Evolutionary conservation across 805 yeast species (phyloP).

Genomic region (Lachancea waltii): DNA sequence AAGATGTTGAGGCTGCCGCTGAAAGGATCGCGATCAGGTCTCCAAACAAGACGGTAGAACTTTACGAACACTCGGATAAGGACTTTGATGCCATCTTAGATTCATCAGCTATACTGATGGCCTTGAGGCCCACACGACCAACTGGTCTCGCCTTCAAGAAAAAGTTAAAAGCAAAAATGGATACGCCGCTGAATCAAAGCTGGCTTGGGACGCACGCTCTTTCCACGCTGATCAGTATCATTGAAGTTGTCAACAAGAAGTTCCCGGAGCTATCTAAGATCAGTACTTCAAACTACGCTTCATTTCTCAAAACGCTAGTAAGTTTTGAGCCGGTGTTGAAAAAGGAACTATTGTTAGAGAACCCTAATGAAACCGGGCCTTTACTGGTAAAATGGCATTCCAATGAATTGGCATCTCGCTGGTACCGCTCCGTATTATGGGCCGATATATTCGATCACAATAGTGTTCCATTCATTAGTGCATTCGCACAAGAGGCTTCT

Average conservation of each 20-base stretch:
- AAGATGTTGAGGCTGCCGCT: slow-evolving; percentile 8
- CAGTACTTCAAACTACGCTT: slow-evolving; percentile 20
- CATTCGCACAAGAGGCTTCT: slow-evolving; percentile 1
- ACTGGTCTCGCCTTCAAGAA: slow-evolving; percentile 21
- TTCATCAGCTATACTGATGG: slow-evolving; percentile 15
- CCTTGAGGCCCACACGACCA: slow-evolving; percentile 27
- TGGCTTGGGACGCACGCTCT: slow-evolving; percentile 27
- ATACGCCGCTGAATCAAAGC: slow-evolving; percentile 11
- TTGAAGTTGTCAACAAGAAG: slow-evolving; percentile 16
- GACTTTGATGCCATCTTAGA: slow-evolving; percentile 14
- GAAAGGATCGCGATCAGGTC: slow-evolving; percentile 5
- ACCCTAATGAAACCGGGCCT: slow-evolving; percentile 15
- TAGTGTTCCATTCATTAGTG: slow-evolving; percentile 8
- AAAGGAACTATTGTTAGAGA: neutral
- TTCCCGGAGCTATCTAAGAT: slow-evolving; percentile 25
- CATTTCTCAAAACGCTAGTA: slow-evolving; percentile 16
- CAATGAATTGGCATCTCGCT: slow-evolving; percentile 15
- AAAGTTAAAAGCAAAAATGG: slow-evolving; percentile 19
- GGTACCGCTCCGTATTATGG: slow-evolving; percentile 27
- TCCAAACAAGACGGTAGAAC: slow-evolving; percentile 16
- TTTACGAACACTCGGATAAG: slow-evolving; percentile 25
- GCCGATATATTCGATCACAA: slow-evolving; percentile 20
- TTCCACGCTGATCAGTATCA: slow-evolving; percentile 15
- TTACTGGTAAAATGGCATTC: slow-evolving; percentile 12
- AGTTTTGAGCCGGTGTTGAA: slow-evolving; percentile 12